Base-by-base conservation (phyloP, 2,329 filamentous ascomycete genomes). In the Lecanicillium sp. region DNA sequence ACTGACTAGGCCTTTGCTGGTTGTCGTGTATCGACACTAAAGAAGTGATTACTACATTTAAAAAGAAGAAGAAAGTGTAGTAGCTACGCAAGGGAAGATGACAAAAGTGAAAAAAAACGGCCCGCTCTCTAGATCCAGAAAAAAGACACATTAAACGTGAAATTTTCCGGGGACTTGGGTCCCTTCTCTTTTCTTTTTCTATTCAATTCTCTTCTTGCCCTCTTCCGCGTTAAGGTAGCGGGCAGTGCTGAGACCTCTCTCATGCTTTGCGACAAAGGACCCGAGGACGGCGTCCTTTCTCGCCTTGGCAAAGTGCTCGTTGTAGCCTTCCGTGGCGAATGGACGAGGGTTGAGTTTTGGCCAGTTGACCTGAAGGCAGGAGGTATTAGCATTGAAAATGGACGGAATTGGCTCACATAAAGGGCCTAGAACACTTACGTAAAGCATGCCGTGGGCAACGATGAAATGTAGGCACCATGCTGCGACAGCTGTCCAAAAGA, bases 201-300 rank as follows among this genome's bases (percentile, higher is more conserved):
- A 89, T 59, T 98, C 92, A 55, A 94, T 94, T 59, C 92, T 86
- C 76, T 96, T 98, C 75, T 98, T 98, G 38, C 92, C 92, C 64
- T 98, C 92, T 61, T 98, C 92, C 39, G 94, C 78, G 50, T 84
- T 92, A 22, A 87, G 74, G 50, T 94, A 81, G 45, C 87, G 74
- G 31, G 84, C 82, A 48, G 85, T 86, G 64, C 87, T 95, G 45
- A 87, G 75, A 3, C 88, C 87, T 13, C 89, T 73, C 62, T 94
- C 86, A 56, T 94, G 88, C 34, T 69, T 68, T 19, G 74, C 70
- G 17, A 66, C 58, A 44, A 94, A 75, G 12, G 76, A 66, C 3
- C 92, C 92, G 34, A 97, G 73, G 14, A 98, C 60, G 43, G 80
- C 77, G 56, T 94, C 87, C 56, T 92, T 88, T 47, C 81, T 74